phyloP scores from a whole-genome alignment of 768 basidiomycete genomes.

The Phaeotremella skinneri region DNA sequence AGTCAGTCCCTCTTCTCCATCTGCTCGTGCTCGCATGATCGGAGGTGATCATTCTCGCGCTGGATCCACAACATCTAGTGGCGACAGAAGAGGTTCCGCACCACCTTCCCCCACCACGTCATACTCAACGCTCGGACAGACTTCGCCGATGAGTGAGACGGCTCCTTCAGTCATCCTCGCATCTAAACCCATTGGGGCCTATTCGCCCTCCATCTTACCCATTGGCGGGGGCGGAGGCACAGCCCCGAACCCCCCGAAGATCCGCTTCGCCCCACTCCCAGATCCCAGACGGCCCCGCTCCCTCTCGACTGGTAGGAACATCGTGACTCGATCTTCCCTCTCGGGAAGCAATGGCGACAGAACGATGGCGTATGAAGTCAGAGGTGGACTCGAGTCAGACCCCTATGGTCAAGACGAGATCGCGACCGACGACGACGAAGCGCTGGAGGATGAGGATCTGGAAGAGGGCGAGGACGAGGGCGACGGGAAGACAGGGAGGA shows the following conservation, averaged over 20 bases:
- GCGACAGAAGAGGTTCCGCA: conserved; percentile 4
- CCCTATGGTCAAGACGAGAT: conserved; percentile 18
- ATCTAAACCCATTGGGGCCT: neutral
- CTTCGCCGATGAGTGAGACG: neutral
- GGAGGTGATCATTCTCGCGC: neutral
- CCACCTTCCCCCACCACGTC: conserved; percentile 2
- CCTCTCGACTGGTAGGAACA: conserved; percentile 44
- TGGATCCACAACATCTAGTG: neutral
- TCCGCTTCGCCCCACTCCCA: conserved; percentile 83
- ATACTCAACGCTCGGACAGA: neutral
- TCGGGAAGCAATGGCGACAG: conserved; percentile 23
- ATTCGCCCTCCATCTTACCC: neutral
- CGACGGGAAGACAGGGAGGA: conserved; percentile 27
- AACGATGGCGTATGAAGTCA: conserved; percentile 26
- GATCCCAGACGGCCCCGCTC: conserved; percentile 62
- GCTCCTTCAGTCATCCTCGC: neutral
- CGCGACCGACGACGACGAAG: conserved; percentile 16
- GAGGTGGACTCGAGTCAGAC: conserved; percentile 19
- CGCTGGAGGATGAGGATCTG: conserved; percentile 22
- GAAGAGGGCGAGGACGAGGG: conserved; percentile 25
- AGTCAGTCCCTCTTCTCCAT: neutral
- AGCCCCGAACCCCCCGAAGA: conserved; percentile 43
- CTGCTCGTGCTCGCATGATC: neutral
- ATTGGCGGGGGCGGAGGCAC: neutral
- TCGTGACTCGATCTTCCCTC: conserved; percentile 11